A percentile compares a stretch with the other conserved stretches of the same genome.
phyloP scores from a whole-genome alignment of 2,329 filamentous ascomycete genomes.

The Macrophomina phaseolina region DNA sequence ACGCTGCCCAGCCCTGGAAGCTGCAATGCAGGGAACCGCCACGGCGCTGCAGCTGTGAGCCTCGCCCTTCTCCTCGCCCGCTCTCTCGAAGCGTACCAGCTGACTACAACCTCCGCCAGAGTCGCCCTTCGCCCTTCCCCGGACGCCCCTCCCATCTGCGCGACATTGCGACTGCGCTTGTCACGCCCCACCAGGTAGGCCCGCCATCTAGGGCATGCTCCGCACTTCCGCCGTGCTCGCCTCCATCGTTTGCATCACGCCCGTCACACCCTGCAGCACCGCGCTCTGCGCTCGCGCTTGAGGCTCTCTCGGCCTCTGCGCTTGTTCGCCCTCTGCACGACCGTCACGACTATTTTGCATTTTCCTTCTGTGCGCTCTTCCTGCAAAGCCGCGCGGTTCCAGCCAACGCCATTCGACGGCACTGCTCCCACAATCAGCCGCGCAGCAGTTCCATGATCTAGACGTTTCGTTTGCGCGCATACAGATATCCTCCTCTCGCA shows the following conservation, averaged over 20 bases:
- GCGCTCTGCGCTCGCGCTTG: constrained; percentile 2
- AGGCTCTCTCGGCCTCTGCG: constrained; percentile 1
- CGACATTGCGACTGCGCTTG: neutral
- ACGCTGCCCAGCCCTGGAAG: constrained; percentile 20
- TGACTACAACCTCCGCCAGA: constrained; percentile 11
- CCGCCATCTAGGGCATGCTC: constrained; percentile 15
- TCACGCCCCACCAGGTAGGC: neutral
- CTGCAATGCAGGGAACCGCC: constrained; percentile 22
- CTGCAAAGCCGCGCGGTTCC: neutral
- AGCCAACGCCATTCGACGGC: constrained; percentile 1
- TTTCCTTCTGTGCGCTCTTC: constrained; percentile 22
- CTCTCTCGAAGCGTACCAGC: constrained; percentile 18
- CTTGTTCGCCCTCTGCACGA: constrained; percentile 10
- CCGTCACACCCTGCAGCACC: neutral
- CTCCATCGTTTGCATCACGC: constrained; percentile 1
- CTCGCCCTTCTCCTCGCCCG: constrained; percentile 7
- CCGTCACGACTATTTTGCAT: constrained; percentile 18
- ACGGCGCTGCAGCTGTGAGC: constrained; percentile 16
- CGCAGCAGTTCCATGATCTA: neutral
- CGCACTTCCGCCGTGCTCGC: constrained; percentile 9
- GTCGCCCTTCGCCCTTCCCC: neutral
- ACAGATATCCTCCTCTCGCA: neutral
- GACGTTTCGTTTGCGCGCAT: constrained; percentile 9
- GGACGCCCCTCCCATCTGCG: constrained; percentile 1
- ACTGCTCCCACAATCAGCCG: constrained; percentile 7